These are phyloP conservation scores for Pseudogymnoascus sp. DNA, from an alignment of 2,329 filamentous ascomycete species.

Conservation along the genomic window DNA sequence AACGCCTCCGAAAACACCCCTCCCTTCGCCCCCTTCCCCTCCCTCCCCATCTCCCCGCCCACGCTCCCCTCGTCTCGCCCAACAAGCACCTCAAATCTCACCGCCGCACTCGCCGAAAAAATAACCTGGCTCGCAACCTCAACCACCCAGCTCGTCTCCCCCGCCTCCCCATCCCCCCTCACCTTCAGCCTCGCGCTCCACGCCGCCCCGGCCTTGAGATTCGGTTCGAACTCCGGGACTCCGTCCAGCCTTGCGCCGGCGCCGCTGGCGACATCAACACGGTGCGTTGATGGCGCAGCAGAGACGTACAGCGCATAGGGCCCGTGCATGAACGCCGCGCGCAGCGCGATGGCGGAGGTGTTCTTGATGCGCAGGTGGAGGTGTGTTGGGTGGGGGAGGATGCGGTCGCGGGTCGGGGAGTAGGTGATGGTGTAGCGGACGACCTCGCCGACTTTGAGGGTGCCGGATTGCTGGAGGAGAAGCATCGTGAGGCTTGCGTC, in stretches of 20 bases:
- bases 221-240: conserved; percentile 86
- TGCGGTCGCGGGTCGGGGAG: conserved; percentile 78
- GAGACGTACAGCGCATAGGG: conserved; percentile 87
- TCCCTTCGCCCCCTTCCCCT: conserved; percentile 47
- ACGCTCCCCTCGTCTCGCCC: conserved; percentile 64
- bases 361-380: conserved; percentile 88
- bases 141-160: conserved; percentile 68
- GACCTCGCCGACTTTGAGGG: conserved; percentile 89
- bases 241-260: conserved; percentile 42
- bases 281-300: conserved; percentile 67
- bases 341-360: conserved; percentile 78
- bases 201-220: conserved; percentile 84
- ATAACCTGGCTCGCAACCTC: conserved; percentile 90
- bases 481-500: conserved; percentile 55
- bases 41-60: conserved; percentile 32
- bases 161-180: not conserved
- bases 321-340: conserved; percentile 92
- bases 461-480: conserved; percentile 82
- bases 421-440: conserved; percentile 90
- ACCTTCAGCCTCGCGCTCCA: conserved; percentile 77
- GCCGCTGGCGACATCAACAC: conserved; percentile 17
- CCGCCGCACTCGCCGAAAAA: conserved; percentile 81
- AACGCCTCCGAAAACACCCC: conserved; percentile 77
- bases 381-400: conserved; percentile 73
- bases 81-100: conserved; percentile 80